These are phyloP conservation scores for Umbelopsis isabellina DNA, from an alignment of 192 early-diverging fungal species.

Conservation along the genomic window DNA sequence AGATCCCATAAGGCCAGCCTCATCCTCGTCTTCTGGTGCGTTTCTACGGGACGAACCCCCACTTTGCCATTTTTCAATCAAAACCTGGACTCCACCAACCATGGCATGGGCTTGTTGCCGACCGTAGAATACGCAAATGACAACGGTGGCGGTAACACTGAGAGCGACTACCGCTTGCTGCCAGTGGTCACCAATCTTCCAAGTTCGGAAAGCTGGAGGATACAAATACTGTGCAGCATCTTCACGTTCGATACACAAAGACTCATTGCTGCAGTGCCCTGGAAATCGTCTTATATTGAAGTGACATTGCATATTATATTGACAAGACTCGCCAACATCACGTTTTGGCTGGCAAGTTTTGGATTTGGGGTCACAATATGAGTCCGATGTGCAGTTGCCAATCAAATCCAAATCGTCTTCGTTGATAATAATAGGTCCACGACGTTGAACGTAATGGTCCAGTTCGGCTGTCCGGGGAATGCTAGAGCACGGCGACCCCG, in stretches of 20 bases:
- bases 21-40: background rate
- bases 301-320: conserved; percentile 36
- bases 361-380: conserved; percentile 34
- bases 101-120: conserved; percentile 29
- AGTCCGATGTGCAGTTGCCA: conserved; percentile 39
- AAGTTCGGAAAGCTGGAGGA: conserved; percentile 15
- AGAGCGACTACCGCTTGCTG: conserved; percentile 23
- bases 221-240: conserved; percentile 26
- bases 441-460: conserved; percentile 31
- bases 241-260: conserved; percentile 26
- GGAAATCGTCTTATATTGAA: conserved; percentile 29
- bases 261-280: conserved; percentile 29
- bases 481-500: conserved; percentile 30
- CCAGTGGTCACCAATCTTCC: conserved; percentile 38
- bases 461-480: conserved; percentile 35
- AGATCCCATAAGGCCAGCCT: conserved; percentile 9
- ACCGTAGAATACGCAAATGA: conserved; percentile 26
- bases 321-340: conserved; percentile 26
- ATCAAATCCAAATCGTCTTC: conserved; percentile 31
- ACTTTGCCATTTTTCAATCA: conserved; percentile 36
- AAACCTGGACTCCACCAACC: conserved; percentile 8
- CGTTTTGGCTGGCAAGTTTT: conserved; percentile 41
- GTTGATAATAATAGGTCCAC: conserved; percentile 35
- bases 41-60: conserved; percentile 2
- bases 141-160: conserved; percentile 27